phyloP scores from a whole-genome alignment of 805 yeast species.

The Phaffomyces thermotolerans region DNA sequence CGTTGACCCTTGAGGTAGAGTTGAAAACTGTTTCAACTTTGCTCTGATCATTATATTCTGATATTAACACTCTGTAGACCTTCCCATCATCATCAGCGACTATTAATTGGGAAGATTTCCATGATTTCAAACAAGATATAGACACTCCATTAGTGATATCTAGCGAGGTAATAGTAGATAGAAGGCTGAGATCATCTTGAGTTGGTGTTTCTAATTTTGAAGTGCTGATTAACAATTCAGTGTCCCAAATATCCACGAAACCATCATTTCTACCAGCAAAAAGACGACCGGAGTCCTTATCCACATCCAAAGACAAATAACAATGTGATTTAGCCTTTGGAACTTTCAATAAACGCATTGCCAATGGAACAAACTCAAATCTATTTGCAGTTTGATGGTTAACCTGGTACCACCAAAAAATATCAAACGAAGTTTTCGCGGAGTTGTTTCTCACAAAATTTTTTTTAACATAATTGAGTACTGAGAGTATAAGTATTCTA shows the following conservation, averaged over 20 bases:
- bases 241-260: conserved; percentile 15
- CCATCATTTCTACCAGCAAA: conserved; percentile 11
- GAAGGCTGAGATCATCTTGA: conserved; percentile 1
- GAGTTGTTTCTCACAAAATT: neutral
- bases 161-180: conserved; percentile 3
- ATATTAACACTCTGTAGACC: conserved; percentile 10
- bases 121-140: conserved; percentile 8
- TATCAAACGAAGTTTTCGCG: conserved; percentile 4
- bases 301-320: conserved; percentile 10
- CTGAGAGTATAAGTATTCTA: neutral
- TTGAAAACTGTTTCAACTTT: conserved; percentile 6
- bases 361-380: neutral
- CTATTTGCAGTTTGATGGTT: neutral
- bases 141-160: conserved; percentile 3
- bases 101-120: conserved; percentile 1
- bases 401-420: conserved; percentile 2
- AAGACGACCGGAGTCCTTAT: conserved; percentile 3
- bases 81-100: conserved; percentile 14
- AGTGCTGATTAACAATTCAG: conserved; percentile 5
- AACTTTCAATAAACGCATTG: conserved; percentile 17
- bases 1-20: conserved; percentile 13
- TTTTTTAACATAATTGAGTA: neutral
- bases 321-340: conserved; percentile 6
- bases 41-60: neutral
- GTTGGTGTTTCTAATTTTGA: conserved; percentile 9